Percentiles rank a stretch among this genome's conserved stretches.
Evolutionary conservation across 2,329 filamentous ascomycete species (phyloP).

Genomic region (Pseudopithomyces maydicus): DNA sequence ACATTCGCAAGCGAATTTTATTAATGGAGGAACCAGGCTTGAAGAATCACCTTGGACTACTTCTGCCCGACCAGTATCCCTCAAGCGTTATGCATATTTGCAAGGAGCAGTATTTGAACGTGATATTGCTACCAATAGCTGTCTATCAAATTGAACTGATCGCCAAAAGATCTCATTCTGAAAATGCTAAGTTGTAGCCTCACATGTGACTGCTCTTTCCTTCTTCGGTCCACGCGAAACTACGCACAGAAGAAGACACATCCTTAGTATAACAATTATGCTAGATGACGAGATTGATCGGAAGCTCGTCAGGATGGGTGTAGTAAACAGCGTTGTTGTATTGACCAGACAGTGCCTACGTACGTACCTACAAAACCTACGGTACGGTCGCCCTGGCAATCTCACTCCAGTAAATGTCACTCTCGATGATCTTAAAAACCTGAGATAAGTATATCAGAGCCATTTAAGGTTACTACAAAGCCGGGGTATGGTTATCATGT

Average conservation of each 20-base stretch:
- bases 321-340: too few species aligned
- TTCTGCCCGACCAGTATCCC: neutral
- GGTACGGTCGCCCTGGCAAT: constrained; percentile 51
- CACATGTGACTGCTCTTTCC: too few species aligned
- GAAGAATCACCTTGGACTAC: neutral
- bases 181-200: too few species aligned
- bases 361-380: constrained; percentile 48
- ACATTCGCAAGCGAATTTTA: neutral
- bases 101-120: neutral
- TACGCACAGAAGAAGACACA: constrained; percentile 22
- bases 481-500: constrained; percentile 51
- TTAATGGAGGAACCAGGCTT: neutral
- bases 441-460: constrained; percentile 41
- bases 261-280: too few species aligned
- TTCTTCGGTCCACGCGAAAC: constrained; percentile 1
- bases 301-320: too few species aligned
- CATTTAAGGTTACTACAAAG: constrained; percentile 39
- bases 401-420: constrained; percentile 51
- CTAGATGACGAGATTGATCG: too few species aligned
- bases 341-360: constrained; percentile 48
- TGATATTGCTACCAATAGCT: too few species aligned
- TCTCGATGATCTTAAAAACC: constrained; percentile 50
- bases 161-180: too few species aligned
- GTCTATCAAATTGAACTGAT: too few species aligned
- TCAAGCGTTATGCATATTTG: neutral